Conservation (phyloP, 208 protist genomes). For the Trypanosoma theileri region DNA sequence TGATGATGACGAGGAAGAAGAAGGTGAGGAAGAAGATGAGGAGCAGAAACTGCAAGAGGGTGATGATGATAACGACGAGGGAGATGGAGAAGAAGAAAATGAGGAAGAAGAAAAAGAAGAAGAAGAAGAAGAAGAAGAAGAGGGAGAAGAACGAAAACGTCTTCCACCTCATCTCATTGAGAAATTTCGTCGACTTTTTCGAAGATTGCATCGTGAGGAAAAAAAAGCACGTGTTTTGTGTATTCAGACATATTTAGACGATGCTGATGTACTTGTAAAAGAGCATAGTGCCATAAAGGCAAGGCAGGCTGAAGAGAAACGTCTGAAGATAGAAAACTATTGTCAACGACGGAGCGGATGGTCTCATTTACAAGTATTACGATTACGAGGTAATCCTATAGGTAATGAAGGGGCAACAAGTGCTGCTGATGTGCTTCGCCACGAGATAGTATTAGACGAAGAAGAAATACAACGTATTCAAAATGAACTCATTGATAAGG, state of each 20-base stretch:
- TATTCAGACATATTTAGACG: conserved; percentile 23
- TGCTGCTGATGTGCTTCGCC: conserved; percentile 45
- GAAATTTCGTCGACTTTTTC: conserved; percentile 27
- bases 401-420: conserved; percentile 50
- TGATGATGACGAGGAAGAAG: conserved; percentile 11
- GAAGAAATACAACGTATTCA: conserved; percentile 61
- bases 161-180: conserved; percentile 22
- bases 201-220: conserved; percentile 29
- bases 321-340: conserved; percentile 45
- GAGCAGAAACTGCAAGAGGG: conserved; percentile 16
- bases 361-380: conserved; percentile 66
- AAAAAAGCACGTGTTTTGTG: conserved; percentile 22
- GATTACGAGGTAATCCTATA: conserved; percentile 67
- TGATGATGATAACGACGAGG: conserved; percentile 23
- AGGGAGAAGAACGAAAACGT: conserved; percentile 21
- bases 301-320: conserved; percentile 43
- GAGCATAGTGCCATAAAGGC: conserved; percentile 32
- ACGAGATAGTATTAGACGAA: conserved; percentile 60
- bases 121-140: conserved; percentile 33
- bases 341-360: conserved; percentile 76
- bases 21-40: conserved; percentile 27
- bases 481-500: conserved; percentile 28
- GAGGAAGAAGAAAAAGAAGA: conserved; percentile 39
- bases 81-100: conserved; percentile 26
- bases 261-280: conserved; percentile 14